Percentiles rank a stretch among this genome's conserved stretches.
phyloP scores from a whole-genome alignment of 768 basidiomycete species.

The Dacryopinax primogenitus region DNA sequence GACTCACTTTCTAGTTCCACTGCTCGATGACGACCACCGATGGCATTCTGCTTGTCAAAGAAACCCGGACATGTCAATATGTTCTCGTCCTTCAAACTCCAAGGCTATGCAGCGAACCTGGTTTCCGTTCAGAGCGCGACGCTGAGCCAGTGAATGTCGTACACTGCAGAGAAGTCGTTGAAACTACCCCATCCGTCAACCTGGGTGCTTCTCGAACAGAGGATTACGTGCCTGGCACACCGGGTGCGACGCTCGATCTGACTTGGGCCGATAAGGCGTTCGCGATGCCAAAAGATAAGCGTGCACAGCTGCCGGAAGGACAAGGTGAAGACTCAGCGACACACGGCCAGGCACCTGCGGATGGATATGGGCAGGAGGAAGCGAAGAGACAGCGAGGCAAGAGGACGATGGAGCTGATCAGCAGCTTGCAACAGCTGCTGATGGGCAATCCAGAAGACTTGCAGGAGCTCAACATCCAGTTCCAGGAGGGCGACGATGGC shows the following conservation, averaged over 20 bases:
- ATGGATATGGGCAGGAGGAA: neutral
- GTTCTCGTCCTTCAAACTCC: constrained; percentile 90
- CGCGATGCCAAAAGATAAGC: constrained; percentile 1
- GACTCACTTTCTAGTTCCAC: constrained; percentile 54
- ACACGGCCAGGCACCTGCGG: neutral
- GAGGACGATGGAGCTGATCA: neutral
- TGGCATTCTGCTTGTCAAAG: constrained; percentile 80
- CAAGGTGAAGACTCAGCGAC: no score
- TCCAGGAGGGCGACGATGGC: neutral
- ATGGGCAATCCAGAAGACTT: constrained; percentile 12
- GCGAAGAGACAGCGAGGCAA: neutral
- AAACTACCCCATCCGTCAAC: constrained; percentile 10
- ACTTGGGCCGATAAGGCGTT: constrained; percentile 9
- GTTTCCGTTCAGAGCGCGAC: constrained; percentile 69
- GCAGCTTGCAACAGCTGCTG: neutral
- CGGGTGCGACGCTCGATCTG: neutral
- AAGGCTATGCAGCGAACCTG: constrained; percentile 81
- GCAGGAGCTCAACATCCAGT: constrained; percentile 8
- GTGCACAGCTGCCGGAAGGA: neutral
- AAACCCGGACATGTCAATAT: constrained; percentile 87
- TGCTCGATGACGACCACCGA: constrained; percentile 92
- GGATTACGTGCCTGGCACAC: neutral
- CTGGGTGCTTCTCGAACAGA: constrained; percentile 13
- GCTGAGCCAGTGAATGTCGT: constrained; percentile 54
- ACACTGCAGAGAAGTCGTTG: constrained; percentile 65